These are phyloP conservation scores for Cucurbita pepo DNA, from an alignment of 306 rosid species.

Conservation along the genomic window DNA sequence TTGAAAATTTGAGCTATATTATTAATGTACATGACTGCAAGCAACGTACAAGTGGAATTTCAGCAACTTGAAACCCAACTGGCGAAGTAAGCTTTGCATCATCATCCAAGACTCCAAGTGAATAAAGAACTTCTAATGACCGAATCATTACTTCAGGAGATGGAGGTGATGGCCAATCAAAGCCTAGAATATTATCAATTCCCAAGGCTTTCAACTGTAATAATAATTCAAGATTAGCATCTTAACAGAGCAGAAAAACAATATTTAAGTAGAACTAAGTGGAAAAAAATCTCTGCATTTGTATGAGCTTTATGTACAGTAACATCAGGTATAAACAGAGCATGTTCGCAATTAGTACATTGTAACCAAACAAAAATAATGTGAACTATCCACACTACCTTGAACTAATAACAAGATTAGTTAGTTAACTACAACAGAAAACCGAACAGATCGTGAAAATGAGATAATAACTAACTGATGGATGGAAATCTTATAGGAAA, in stretches of 20 bases:
- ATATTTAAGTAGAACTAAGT: background rate
- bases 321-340: background rate
- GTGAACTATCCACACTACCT: background rate
- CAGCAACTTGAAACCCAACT: conserved; percentile 89
- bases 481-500: background rate
- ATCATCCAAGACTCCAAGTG: conserved; percentile 73
- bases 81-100: conserved; percentile 96
- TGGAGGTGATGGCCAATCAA: conserved; percentile 97
- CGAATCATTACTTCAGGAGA: conserved; percentile 93
- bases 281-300: background rate
- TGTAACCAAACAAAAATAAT: background rate
- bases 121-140: conserved; percentile 81
- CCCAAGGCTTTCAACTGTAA: conserved; percentile 83
- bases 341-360: background rate
- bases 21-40: background rate
- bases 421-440: background rate
- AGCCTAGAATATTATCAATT: conserved; percentile 85
- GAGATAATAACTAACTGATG: background rate
- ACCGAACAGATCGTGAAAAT: background rate
- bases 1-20: background rate
- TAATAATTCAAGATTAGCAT: conserved; percentile 9
- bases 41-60: conserved; percentile 75
- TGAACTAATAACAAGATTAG: background rate
- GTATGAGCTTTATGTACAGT: background rate
- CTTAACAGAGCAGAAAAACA: background rate